These are phyloP conservation scores for Cryptococcus amylolentus DNA, from an alignment of 1,284 basidiomycete genomes.

Conservation along the genomic window DNA sequence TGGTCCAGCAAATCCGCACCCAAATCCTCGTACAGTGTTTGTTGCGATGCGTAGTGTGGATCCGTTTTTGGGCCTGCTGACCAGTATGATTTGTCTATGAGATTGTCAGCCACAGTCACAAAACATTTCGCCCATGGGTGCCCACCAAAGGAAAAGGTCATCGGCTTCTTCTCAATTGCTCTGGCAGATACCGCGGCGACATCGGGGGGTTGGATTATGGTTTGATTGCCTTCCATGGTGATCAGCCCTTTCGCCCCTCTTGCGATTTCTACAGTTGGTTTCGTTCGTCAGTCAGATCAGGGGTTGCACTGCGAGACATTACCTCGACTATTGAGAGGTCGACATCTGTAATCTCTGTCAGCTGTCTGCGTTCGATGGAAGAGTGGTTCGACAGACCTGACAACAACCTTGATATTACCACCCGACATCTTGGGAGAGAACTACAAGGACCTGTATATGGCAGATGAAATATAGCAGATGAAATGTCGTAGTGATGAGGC, in stretches of 20 bases:
- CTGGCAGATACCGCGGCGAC: constrained; percentile 46
- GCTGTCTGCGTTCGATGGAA: not conserved
- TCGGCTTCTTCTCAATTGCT: constrained; percentile 79
- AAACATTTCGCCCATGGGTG: not conserved
- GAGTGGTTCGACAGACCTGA: constrained; percentile 51
- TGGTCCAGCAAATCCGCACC: constrained; percentile 93
- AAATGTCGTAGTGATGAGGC: not conserved
- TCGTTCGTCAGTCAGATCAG: not conserved
- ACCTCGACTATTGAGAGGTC: constrained; percentile 91
- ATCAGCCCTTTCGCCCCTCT: constrained; percentile 88
- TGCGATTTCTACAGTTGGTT: constrained; percentile 64
- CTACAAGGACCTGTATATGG: not conserved
- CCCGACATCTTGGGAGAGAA: constrained; percentile 11
- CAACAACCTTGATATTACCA: constrained; percentile 91
- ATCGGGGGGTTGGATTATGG: constrained; percentile 84
- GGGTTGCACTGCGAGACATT: constrained; percentile 32
- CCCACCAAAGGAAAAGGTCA: constrained; percentile 73
- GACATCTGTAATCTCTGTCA: constrained; percentile 59
- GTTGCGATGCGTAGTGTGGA: constrained; percentile 82
- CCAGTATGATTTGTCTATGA: constrained; percentile 86
- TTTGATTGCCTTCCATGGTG: constrained; percentile 87
- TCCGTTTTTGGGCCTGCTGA: constrained; percentile 84
- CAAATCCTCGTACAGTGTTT: constrained; percentile 90
- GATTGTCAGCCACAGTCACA: not conserved
- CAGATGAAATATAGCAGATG: not conserved